Base-by-base conservation (phyloP, 768 basidiomycete genomes). In the Lactifluus hygrophoroides region DNA sequence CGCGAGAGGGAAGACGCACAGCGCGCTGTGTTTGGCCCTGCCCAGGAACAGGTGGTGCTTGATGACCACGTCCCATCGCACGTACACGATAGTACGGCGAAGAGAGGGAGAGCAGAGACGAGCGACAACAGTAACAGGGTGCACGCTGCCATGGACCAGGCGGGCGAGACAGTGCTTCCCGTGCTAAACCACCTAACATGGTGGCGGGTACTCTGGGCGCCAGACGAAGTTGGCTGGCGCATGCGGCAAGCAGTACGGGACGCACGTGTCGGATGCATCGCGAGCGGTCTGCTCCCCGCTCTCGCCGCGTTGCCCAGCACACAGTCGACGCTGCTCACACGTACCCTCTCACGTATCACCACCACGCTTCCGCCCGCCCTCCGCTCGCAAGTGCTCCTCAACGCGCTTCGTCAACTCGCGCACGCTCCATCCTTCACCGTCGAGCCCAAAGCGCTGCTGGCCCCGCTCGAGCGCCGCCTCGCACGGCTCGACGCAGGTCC, bases 321-420 rank as follows among this genome's bases (percentile, higher is more conserved):
- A 3, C 61, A 64, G 14, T n/a, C 56, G 7, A 2, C 30, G 5
- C 56, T 49, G 1, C 16, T 53, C 16, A 7, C 54, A n/a, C 42
- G 27, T 3, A 27, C 58, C 9, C 58, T 59, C 43, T 52, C 62
- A 8, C 50, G 43, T n/a, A n/a, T n/a, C 34, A 7, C 27, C 44
- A 34, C 45, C 3, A n/a, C 56, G 5, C 57, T 66, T 14, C 67
- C 67, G 0, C 9, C 28, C 3, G 11, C 60, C 0, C 53, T 66
- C 11, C 60, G 53, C 19, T 67, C 68, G 2, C 34, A 51, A 14
- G 48, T 69, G 44, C 60, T 69, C 5, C 51, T 54, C 30, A 69
- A 69, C 37, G 37, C 57, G 6, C 46, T 69, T 9, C 28, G 51
- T 9, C 68, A 68, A 37, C 49, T 61, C 21, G 43, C 58, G 7